These are phyloP conservation scores for Hansfordia pulvinata DNA, from an alignment of 2,329 filamentous ascomycete species.

Conservation along the genomic window DNA sequence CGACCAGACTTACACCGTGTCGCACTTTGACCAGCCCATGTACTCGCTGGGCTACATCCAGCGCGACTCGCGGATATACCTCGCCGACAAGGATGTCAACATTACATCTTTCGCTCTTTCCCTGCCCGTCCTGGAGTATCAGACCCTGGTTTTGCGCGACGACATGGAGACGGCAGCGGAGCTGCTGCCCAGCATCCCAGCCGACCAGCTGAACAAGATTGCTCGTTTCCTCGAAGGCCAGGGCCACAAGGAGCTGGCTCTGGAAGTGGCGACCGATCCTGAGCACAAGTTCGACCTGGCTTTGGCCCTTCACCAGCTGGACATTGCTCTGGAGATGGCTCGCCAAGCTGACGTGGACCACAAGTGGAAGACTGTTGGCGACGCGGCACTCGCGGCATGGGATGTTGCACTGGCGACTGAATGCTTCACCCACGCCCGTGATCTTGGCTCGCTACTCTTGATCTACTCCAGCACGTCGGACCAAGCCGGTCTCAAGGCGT, in stretches of 20 bases:
- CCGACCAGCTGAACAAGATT: constrained; percentile 96
- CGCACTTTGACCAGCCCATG: constrained; percentile 90
- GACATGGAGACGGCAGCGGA: constrained; percentile 88
- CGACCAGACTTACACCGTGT: constrained; percentile 94
- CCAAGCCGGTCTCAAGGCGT: constrained; percentile 53
- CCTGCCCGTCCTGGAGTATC: constrained; percentile 87
- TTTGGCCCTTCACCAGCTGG: constrained; percentile 66
- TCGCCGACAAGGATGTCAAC: constrained; percentile 89
- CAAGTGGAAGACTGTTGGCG: constrained; percentile 96
- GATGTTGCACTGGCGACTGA: constrained; percentile 79
- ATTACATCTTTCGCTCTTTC: constrained; percentile 86
- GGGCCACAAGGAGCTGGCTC: constrained; percentile 87
- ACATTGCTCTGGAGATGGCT: constrained; percentile 76
- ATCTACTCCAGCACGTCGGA: constrained; percentile 80
- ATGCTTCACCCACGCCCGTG: constrained; percentile 83
- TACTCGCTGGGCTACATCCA: constrained; percentile 94
- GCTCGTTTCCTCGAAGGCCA: constrained; percentile 95
- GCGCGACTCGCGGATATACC: constrained; percentile 86
- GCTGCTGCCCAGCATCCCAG: constrained; percentile 68
- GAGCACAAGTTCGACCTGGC: constrained; percentile 96
- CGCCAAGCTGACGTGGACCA: constrained; percentile 77
- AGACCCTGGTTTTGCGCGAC: constrained; percentile 84
- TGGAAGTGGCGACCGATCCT: constrained; percentile 85
- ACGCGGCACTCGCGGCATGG: constrained; percentile 78
- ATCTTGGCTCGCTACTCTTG: constrained; percentile 77